Base-by-base conservation (phyloP, 495 filamentous ascomycete species). In the Extremus antarcticus region DNA sequence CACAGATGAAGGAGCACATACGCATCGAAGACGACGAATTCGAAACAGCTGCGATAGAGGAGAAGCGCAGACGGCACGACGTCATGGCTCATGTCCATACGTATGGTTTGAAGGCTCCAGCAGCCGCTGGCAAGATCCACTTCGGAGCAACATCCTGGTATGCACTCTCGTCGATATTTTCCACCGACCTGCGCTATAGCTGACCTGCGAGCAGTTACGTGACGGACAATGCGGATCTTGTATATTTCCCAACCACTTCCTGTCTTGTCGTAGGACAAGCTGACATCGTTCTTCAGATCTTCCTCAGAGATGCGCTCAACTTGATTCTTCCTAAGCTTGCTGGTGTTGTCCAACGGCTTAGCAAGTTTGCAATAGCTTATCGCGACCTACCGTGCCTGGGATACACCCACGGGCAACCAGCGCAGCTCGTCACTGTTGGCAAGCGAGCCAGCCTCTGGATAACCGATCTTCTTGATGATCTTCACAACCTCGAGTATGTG, bases 111-210 rank as follows among this genome's bases (percentile, higher is more conserved):
- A 78, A 76, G 48, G 87, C 88, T 10, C 89, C 90, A 2, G 83
- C 81, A 45, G 90, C 90, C 39, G 88, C 86, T 19, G 87, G 87
- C 20, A 87, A 91, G 65, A 94, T 95, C 47, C 90, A 95, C 71
- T 83, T 77, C 70, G 90, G 84, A 52, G 83, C 81, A 39, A 77
- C 68, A 64, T 73, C 67, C 41, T 74, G 70, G 64, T 74, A 66
- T 55, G 11, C 1, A 8, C 13, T 35, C 13, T 35, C 4, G 7
- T 13, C 29, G n/a, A n/a, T n/a, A n/a, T n/a, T n/a, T n/a, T n/a
- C n/a, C n/a, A n/a, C n/a, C n/a, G n/a, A n/a, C n/a, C n/a, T n/a
- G n/a, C n/a, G n/a, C n/a, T n/a, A n/a, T n/a, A n/a, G n/a, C n/a
- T n/a, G n/a, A n/a, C n/a, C n/a, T n/a, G n/a, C n/a, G 20, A 11